A percentile compares a stretch with the other conserved stretches of the same genome.
Conservation (phyloP, 148 eudicot genomes). For the Persicaria maculosa region DNA sequence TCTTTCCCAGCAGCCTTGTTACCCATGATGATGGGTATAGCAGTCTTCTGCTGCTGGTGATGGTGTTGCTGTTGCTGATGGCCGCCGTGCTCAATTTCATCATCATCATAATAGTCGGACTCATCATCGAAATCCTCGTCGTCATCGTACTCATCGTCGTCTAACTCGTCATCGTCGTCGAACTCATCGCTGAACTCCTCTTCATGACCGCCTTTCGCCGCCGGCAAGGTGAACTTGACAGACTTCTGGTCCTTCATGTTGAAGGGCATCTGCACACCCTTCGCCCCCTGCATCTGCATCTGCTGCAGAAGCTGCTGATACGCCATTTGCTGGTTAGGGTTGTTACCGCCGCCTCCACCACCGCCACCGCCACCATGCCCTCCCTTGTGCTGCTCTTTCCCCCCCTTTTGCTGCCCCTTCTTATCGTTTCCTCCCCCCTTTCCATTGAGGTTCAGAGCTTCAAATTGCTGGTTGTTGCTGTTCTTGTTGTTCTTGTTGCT, state of each 20-base stretch:
- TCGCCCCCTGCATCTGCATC: conserved; percentile 23
- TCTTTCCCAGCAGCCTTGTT: conserved; percentile 4
- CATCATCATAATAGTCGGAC: conserved; percentile 22
- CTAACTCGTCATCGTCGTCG: conserved; percentile 28
- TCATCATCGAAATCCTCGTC: conserved; percentile 29
- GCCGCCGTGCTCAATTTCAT: conserved; percentile 8
- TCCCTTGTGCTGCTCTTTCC: conserved; percentile 16
- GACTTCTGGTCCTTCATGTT: conserved; percentile 44
- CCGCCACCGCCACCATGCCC: conserved; percentile 20
- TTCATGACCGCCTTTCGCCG: conserved; percentile 25
- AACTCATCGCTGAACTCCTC: conserved; percentile 21
- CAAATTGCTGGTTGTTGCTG: conserved; percentile 9
- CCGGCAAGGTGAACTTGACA: conserved; percentile 56
- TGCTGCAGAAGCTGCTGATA: conserved; percentile 30
- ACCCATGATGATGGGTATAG: conserved; percentile 18
- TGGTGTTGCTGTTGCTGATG: background rate
- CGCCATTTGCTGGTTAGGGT: conserved; percentile 24
- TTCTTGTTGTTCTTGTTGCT: background rate
- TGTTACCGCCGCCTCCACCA: conserved; percentile 5
- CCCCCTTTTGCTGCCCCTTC: background rate
- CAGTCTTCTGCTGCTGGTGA: conserved; percentile 19
- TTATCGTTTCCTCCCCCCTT: conserved; percentile 19
- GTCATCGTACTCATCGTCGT: conserved; percentile 29
- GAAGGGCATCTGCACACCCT: conserved; percentile 34
- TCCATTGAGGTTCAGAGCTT: conserved; percentile 16